A percentile compares a stretch with the other conserved stretches of the same genome.
Evolutionary conservation across 2,329 filamentous ascomycete genomes (phyloP).

Genomic region (Pseudogymnoascus sp.): DNA sequence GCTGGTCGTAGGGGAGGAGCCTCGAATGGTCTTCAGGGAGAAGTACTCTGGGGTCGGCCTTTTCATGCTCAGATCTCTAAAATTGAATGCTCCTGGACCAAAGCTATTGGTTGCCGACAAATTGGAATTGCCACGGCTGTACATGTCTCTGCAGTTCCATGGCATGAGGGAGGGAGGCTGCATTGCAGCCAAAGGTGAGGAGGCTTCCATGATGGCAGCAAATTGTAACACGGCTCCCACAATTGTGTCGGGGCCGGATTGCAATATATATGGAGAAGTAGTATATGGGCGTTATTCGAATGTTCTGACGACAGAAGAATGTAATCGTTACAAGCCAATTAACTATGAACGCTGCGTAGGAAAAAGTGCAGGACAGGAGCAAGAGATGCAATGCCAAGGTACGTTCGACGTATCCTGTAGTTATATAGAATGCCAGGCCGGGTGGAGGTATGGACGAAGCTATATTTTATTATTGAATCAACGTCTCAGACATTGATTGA

Average conservation of each 20-base stretch:
- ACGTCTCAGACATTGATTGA: slow-evolving; percentile 9
- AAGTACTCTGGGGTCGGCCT: slow-evolving; percentile 73
- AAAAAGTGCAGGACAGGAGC: slow-evolving; percentile 2
- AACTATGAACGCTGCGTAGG: neutral
- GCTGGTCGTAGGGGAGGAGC: slow-evolving; percentile 85
- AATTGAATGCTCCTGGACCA: slow-evolving; percentile 64
- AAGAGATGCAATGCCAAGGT: slow-evolving; percentile 8
- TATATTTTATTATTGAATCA: slow-evolving; percentile 10
- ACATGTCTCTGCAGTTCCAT: slow-evolving; percentile 52
- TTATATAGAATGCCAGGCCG: slow-evolving; percentile 4
- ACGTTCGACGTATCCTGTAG: slow-evolving; percentile 5
- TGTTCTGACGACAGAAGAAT: neutral
- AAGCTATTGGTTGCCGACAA: slow-evolving; percentile 49
- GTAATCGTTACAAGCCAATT: slow-evolving; percentile 5
- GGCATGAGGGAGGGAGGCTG: slow-evolving; percentile 63
- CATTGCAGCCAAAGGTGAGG: slow-evolving; percentile 90
- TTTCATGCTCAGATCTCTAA: slow-evolving; percentile 69
- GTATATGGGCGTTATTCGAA: slow-evolving; percentile 6
- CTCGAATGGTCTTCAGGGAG: slow-evolving; percentile 66
- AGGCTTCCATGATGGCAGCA: slow-evolving; percentile 68
- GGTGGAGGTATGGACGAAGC: neutral
- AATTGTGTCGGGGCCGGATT: neutral
- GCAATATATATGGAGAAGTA: neutral
- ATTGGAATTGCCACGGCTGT: slow-evolving; percentile 42
- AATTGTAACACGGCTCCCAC: slow-evolving; percentile 5